Base-by-base conservation (phyloP, 1,284 basidiomycete genomes). In the Malassezia restricta region DNA sequence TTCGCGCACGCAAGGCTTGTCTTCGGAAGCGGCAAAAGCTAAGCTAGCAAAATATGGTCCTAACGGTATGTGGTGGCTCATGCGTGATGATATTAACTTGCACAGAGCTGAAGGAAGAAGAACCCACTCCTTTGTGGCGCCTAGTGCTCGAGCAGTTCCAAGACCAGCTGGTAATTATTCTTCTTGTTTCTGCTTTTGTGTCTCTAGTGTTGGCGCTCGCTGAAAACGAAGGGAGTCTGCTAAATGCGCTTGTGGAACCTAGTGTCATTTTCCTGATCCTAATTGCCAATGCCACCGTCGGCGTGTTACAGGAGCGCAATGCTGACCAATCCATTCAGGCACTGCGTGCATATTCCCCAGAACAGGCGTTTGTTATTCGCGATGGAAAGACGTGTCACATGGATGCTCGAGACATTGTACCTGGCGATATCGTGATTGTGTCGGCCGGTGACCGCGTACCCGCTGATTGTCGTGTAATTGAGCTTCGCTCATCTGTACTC, bases 71-170 rank as follows among this genome's bases (percentile, higher is more conserved):
- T 47, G 4, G 15, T 24, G 8, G n/a, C n/a, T 2, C 20, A 24
- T 24, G 20, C 20, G 4, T 8, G 20, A 29, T 12, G 17, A 7
- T 11, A 39, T 55, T 39, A 42, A 30, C 3, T 15, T 15, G 6
- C n/a, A n/a, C 37, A 55, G 54, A 43, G n/a, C 79, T 95, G 11
- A 87, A 89, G 12, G 89, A 94, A 67, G 84, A 91, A 12, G 83
- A 86, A 0, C 77, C 87, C 1, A 94, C 89, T 3, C 88, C 92
- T 4, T 74, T 98, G 40, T 90, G 87, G 86, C 81, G 87, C 67
- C 82, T 96, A 57, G 86, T 98, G 57, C 79, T 98, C 17, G 90
- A 92, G 64, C 92, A 98, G 76, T 98, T 98, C 79, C 85, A 73
- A 50, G 70, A 73, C 54, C 67, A 71, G 56, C 63, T 73, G 40